Evolutionary conservation across 306 rosid genomes (phyloP).

Genomic region (Trifolium fragiferum): DNA sequence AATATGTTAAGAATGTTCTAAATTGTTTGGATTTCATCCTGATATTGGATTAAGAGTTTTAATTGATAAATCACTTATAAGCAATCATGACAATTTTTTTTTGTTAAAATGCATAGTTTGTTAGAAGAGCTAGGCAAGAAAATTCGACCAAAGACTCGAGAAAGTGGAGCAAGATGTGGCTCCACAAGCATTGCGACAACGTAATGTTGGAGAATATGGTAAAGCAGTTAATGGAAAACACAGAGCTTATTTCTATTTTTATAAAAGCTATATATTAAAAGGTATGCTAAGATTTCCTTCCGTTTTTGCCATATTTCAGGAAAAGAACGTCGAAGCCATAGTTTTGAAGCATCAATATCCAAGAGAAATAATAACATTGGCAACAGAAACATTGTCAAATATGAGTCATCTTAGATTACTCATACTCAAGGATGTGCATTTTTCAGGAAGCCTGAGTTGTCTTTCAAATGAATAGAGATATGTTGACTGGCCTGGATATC

Average conservation of each 20-base stretch:
- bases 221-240: neutral
- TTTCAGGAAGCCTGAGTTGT: neutral
- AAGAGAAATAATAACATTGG: neutral
- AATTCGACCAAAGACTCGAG: neutral
- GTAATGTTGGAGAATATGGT: neutral
- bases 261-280: too few species aligned
- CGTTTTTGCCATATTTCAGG: neutral
- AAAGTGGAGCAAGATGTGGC: neutral
- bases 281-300: too few species aligned
- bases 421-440: neutral
- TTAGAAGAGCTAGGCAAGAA: neutral
- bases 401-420: slow-evolving; percentile 24
- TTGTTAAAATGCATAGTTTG: neutral
- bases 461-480: slow-evolving; percentile 9
- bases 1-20: neutral
- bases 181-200: neutral
- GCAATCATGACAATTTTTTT: neutral
- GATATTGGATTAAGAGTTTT: slow-evolving; percentile 32
- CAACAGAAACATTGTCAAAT: neutral
- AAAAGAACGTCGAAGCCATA: neutral
- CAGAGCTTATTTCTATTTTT: neutral
- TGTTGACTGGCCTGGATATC: neutral
- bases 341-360: rapidly evolving
- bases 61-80: slow-evolving; percentile 37
- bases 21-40: neutral